Base-by-base conservation (phyloP, 225 moss, liverwort and hornwort genomes). In the Physcomitrellopsis africana region DNA sequence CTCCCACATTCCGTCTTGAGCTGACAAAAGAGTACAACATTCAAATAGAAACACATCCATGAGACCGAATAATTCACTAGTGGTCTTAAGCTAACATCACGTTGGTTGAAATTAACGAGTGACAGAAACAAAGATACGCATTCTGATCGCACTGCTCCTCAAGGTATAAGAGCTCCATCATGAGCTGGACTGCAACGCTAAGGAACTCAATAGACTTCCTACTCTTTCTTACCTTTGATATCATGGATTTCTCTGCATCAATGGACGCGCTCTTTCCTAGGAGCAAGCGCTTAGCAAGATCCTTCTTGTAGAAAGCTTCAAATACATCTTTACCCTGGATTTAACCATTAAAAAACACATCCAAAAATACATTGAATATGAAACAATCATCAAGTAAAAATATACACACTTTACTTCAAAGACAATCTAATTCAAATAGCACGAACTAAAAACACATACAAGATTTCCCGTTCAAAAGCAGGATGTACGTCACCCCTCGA, bases 1-100 rank as follows among this genome's bases (percentile, higher is more conserved):
- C 95, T 95, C n/a, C 95, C 95, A 53, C 95, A 95, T 73, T 95
- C 95, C 53, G 95, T 95, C 75, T 95, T 95, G 59, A 95, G 93
- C 95, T 95, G 88, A 3, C 45, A 79, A 77, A 11, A 63, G 23
- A 68, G 22, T 11, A 49, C 60, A 56, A 68, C 11, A 3, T 18
- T 58, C 3, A 55, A 14, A 44, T 70, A 29, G 55, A 70, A 55
- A 73, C 57, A 66, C 14, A 69, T 18, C 32, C 65, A 49, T 12
- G 18, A 55, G 53, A 23, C 54, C 48, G 63, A 18, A 65, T 20
- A 46, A 23, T 73, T 45, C 58, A 23, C 27, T 54, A 32, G 19
- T 17, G 7, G 27, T 29, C 63, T 15, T 1, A 11, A 76, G 23
- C 8, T 0, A 13, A 41, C 15, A 54, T 16, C 10, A 65, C 12